Evolutionary conservation across 805 yeast species (phyloP), one percentile per base, ranked within the genome.

Genomic region (Millerozyma miso): DNA sequence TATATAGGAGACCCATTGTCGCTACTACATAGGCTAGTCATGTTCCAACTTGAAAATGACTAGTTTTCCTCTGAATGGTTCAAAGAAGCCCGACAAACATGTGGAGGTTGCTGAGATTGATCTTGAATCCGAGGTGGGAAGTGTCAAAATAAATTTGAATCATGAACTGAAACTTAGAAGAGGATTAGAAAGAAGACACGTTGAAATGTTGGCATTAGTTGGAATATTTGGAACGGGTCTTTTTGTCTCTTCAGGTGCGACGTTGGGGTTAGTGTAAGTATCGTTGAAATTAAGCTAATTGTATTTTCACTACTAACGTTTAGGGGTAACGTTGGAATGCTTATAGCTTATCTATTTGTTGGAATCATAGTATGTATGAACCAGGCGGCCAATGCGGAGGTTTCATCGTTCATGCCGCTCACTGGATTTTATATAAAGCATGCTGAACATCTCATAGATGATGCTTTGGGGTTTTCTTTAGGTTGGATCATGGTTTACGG

Each of bases 191-290:
- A 37, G 53, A 16, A 49, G 62, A 40, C 56, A 54, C 32, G 40
- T 58, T 18, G 44, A 44, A 10, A 54, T 56, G 50, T 42, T 59
- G 14, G 46, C 59, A 17, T 45, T 60, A 17, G 59, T 53, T 12
- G 56, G 58, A 17, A 53, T 56, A 10, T 60, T 71, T 48, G 76
- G 75, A 43, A 70, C 75, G 23, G 85, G 85, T 51, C 62, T 81
- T 26, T 80, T 77, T 55, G 65, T 80, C 31, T 77, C 80, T 32
- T 65, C 77, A 0, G 81, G 82, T 16, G 69, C 67, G 33, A 67
- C 80, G 8, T 62, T 80, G 40, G 65, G 68, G 20, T 60, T 49
- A 8, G 80, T 79, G 40, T 42, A 42, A 10, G 45, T 42, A 35
- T 31, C 15, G 4, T 15, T n/a, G 37, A 81, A 81, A 5, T 79